These are phyloP conservation scores for Aschersonia sp. DNA, from an alignment of 2,329 filamentous ascomycete species.

Conservation along the genomic window DNA sequence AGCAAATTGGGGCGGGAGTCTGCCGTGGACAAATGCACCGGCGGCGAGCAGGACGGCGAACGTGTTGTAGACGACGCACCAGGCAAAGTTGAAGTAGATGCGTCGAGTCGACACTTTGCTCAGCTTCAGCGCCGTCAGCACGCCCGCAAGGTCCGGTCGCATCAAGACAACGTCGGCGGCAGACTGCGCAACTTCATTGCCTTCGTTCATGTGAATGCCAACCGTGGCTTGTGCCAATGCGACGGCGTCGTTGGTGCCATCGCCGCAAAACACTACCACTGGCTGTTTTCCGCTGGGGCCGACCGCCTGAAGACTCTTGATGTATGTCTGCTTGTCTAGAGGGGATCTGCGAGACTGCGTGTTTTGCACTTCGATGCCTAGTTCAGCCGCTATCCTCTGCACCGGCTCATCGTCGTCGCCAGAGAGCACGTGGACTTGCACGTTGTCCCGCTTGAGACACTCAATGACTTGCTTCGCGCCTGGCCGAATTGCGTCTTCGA, in stretches of 20 bases:
- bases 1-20: slow-evolving; percentile 46
- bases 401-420: slow-evolving; percentile 41
- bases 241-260: slow-evolving; percentile 67
- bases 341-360: slow-evolving; percentile 28
- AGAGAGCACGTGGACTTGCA: slow-evolving; percentile 33
- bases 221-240: slow-evolving; percentile 58
- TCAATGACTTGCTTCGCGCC: slow-evolving; percentile 23
- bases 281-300: slow-evolving; percentile 9
- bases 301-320: slow-evolving; percentile 19
- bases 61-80: slow-evolving; percentile 57
- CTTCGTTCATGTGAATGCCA: slow-evolving; percentile 51
- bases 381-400: slow-evolving; percentile 18
- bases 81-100: slow-evolving; percentile 55
- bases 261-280: slow-evolving; percentile 55
- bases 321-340: slow-evolving; percentile 29
- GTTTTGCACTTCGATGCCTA: slow-evolving; percentile 23
- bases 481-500: slow-evolving; percentile 29
- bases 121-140: slow-evolving; percentile 44
- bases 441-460: slow-evolving; percentile 19
- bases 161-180: slow-evolving; percentile 59
- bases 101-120: slow-evolving; percentile 27
- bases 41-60: slow-evolving; percentile 52
- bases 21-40: slow-evolving; percentile 43
- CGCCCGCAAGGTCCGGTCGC: slow-evolving; percentile 35
- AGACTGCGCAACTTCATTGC: slow-evolving; percentile 48